A percentile compares a stretch with the other conserved stretches of the same genome.
Conservation (phyloP, 129 eudicot species). For the Smallanthus sonchifolius region DNA sequence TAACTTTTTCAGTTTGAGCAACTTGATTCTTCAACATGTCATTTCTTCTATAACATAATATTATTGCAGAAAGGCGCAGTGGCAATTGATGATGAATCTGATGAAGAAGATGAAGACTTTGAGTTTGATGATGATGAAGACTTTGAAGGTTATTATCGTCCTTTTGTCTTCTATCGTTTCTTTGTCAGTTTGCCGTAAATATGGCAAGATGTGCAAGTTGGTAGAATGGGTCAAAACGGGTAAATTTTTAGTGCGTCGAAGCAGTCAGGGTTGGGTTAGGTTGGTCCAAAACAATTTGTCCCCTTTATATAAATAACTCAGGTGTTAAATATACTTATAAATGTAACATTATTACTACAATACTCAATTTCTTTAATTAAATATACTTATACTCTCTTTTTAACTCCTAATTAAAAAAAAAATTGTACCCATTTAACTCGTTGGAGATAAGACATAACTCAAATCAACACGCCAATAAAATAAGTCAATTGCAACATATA, state of each 20-base stretch:
- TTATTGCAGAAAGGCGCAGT: slow-evolving; percentile 61
- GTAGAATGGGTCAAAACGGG: not conserved
- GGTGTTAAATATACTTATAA: not conserved
- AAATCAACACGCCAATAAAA: not conserved
- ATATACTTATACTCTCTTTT: not conserved
- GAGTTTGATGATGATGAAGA: slow-evolving; percentile 74
- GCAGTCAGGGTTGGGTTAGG: not conserved
- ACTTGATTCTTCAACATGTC: not conserved
- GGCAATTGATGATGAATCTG: slow-evolving; percentile 48
- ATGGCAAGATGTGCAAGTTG: not conserved
- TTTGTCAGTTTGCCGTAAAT: not conserved
- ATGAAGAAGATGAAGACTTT: slow-evolving; percentile 79
- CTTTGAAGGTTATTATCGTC: slow-evolving; percentile 51
- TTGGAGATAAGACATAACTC: not conserved
- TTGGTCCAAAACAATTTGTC: not conserved
- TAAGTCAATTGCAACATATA: not conserved
- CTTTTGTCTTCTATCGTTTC: not conserved
- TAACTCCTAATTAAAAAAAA: not conserved
- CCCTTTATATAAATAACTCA: not conserved
- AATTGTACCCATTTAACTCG: not conserved
- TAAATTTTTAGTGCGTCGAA: not conserved
- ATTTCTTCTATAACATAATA: slow-evolving; percentile 5
- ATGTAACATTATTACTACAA: not conserved
- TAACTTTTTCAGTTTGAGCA: slow-evolving; percentile 2
- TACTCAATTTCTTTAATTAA: not conserved